phyloP scores from a whole-genome alignment of 805 yeast species.

The Candida broadrunensis region DNA sequence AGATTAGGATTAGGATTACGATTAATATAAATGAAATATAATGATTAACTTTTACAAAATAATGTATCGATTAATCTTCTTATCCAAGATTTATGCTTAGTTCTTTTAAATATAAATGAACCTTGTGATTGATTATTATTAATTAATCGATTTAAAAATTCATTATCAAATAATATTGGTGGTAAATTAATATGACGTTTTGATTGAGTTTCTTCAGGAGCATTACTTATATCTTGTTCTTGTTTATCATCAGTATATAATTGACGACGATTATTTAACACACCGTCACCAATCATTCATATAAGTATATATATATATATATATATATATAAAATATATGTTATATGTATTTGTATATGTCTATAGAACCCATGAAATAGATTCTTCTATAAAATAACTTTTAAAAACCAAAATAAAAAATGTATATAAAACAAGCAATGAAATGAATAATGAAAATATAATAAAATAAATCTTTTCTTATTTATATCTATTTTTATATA shows the following conservation, averaged over 20 bases:
- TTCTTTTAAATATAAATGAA: background rate
- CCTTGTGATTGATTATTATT: background rate
- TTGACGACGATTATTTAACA: background rate
- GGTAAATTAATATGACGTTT: background rate
- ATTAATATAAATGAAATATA: background rate
- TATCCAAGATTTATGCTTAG: background rate
- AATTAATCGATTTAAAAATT: background rate
- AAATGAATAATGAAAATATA: too few relatives aligned
- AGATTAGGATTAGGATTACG: background rate
- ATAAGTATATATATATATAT: background rate
- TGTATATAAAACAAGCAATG: too few relatives aligned
- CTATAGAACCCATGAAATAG: too few relatives aligned
- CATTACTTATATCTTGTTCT: background rate
- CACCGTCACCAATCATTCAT: conserved; percentile 1
- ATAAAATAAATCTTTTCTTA: too few relatives aligned
- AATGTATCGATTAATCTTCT: background rate
- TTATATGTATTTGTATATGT: too few relatives aligned
- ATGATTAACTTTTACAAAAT: too few relatives aligned
- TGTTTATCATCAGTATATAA: background rate
- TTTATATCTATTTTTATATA: too few relatives aligned
- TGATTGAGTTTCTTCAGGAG: background rate
- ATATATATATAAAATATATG: too few relatives aligned
- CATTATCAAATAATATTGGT: background rate
- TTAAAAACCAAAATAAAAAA: too few relatives aligned
- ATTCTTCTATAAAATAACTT: too few relatives aligned